Base-by-base conservation (phyloP, 164 flowering plant species). In the Umbilicus rupestris region DNA sequence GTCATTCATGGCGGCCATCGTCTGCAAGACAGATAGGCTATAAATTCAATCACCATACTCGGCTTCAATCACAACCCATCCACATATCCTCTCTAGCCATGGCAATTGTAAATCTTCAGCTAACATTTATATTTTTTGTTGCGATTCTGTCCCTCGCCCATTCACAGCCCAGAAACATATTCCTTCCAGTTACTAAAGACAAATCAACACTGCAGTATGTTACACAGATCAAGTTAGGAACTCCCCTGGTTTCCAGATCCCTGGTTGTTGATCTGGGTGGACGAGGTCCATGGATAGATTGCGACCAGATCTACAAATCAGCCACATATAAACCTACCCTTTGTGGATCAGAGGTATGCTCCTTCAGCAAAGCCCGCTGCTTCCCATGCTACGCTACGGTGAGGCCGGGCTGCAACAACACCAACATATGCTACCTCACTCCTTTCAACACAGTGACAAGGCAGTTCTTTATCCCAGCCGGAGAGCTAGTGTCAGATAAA, bases 141-240 rank as follows among this genome's bases (percentile, higher is more conserved):
- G 15, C 47, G 14, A 58, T 31, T 24, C 65, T 49, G 63, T 70
- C 66, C 66, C 33, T 67, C 16, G 19, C 57, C 20, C 70, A 45
- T n/a, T 73, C 69, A 70, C 65, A 70, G 16, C 81, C 85, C 15
- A 69, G 68, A 24, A 78, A 76, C 0, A 78, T 82, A 1, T 69
- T 82, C 19, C 70, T 77, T 22, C 83, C 78, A 0, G 81, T 82
- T 47, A 7, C 76, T 7, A 84, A 82, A 69, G 84, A 78, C 66
- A 20, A 76, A 8, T 33, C 76, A 10, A 80, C 80, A 1, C 77
- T 69, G 47, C 83, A 73, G 49, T 77, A 82, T 69, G 4, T 69
- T 2, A 76, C 84, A 46, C 42, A 14, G 20, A 63, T 82, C 64
- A 37, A 47, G 39, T 73, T 77, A 45, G 69, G 85, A 19, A 82